Percentiles rank a stretch among this genome's conserved stretches.
Evolutionary conservation across 148 eudicot genomes (phyloP).

Genomic region (Persicaria maculosa): DNA sequence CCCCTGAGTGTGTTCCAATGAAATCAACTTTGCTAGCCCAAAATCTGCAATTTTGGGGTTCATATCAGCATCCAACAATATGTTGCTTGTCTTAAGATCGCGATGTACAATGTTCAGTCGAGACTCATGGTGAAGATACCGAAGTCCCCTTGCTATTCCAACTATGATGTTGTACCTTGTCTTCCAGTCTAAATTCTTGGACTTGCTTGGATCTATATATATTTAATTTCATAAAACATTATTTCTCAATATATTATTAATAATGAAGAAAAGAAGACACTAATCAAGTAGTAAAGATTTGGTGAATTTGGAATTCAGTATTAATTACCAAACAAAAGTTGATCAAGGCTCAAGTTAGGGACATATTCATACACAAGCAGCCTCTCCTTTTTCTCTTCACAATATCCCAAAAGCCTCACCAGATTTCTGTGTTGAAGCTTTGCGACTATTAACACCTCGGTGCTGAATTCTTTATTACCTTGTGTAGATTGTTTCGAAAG

Average conservation of each 20-base stretch:
- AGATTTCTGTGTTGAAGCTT: conserved; percentile 53
- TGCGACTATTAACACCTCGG: conserved; percentile 37
- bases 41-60: conserved; percentile 6
- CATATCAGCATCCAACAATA: neutral
- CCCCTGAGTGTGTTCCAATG: conserved; percentile 9
- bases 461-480: conserved; percentile 12
- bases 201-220: neutral
- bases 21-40: neutral
- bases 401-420: conserved; percentile 47
- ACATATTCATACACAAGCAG: conserved; percentile 46
- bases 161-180: conserved; percentile 1
- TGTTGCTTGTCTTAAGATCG: neutral
- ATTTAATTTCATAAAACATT: too few species aligned
- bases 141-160: conserved; percentile 3
- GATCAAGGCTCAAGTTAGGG: conserved; percentile 43
- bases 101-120: neutral
- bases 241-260: too few species aligned
- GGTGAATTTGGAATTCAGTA: neutral
- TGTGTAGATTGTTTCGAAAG: neutral
- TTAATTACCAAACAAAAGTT: conserved; percentile 1
- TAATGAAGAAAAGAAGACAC: too few species aligned
- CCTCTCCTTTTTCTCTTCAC: conserved; percentile 35
- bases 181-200: neutral
- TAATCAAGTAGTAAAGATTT: neutral
- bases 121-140: neutral